Base-by-base conservation (phyloP, 768 basidiomycete species). In the Hygrocybe punicea region DNA sequence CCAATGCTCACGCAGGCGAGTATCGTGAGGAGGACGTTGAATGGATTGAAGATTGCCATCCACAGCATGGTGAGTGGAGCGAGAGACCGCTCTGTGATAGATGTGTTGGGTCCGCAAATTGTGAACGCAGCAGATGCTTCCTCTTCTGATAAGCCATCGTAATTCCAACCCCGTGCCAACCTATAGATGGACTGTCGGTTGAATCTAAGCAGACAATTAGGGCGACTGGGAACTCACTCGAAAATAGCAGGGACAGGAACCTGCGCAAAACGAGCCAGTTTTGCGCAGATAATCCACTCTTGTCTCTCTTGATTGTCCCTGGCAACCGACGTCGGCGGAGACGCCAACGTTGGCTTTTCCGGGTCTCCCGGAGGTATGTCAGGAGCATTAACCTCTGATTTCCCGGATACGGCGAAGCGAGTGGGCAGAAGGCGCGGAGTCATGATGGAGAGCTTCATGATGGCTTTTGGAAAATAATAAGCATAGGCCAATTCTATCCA, bases 11-110 rank as follows among this genome's bases (percentile, higher is more conserved):
- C 51, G 4, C 66, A 0, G 0, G 71, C 71, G 8, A 72, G 70
- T 45, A 70, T 55, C 6, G 63, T 65, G 56, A 72, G 52, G 37
- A 72, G 63, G 11, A 74, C 51, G 5, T 72, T 72, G 63, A 72
- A 72, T 4, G 71, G 70, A 48, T 74, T 73, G 63, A 64, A 66
- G 14, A 74, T n/a, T 13, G 71, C 73, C 29, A 60, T 62, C 63
- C 68, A 71, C 23, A 73, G 54, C 19, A 71, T 53, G n/a, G 53
- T 42, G 48, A 74, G 39, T 2, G 64, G 63, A 2, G 65, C 69
- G 46, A 70, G 57, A 46, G 70, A 65, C 23, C 70, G 72, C 48
- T 73, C 71, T 23, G 48, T 62, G 4, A 73, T 65, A 46, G 44
- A 21, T 7, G 44, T 46, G 44, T 46, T 21, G 13, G 19, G 8